phyloP scores from a whole-genome alignment of 176 grass and related monocot species.

The Ampelocalamus luodianensis region DNA sequence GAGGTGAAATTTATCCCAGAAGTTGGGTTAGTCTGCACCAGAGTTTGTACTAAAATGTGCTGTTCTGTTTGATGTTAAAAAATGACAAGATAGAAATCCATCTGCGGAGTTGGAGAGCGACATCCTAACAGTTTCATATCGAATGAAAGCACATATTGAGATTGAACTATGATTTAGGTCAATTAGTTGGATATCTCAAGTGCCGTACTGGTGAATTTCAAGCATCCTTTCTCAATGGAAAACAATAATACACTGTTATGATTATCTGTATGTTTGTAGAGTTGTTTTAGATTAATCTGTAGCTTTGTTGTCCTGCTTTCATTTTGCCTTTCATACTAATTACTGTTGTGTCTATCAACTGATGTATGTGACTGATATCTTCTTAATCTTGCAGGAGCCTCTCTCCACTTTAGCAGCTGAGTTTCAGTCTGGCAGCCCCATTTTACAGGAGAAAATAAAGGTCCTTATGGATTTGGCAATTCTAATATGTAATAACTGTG shows the following conservation, averaged over 20 bases:
- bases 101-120: not conserved
- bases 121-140: not conserved
- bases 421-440: constrained; percentile 82
- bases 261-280: not conserved
- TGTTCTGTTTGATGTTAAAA: not conserved
- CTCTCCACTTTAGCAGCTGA: constrained; percentile 85
- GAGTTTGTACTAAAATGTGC: not conserved
- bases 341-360: not conserved
- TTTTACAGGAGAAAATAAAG: constrained; percentile 97
- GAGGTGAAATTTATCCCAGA: not conserved
- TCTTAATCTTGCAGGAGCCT: constrained; percentile 73
- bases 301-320: constrained; percentile 6
- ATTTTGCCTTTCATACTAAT: constrained; percentile 19
- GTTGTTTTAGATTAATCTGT: constrained; percentile 4
- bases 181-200: constrained; percentile 5
- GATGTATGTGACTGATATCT: constrained; percentile 22
- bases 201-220: not conserved
- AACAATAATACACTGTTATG: not conserved
- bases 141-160: not conserved
- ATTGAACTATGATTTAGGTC: constrained; percentile 3
- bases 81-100: not conserved
- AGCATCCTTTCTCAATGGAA: not conserved
- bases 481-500: constrained; percentile 36
- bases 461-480: constrained; percentile 48
- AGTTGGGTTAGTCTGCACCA: not conserved